These are phyloP conservation scores for Ehretia macrophylla DNA, from an alignment of 257 asterid species.

Conservation along the genomic window DNA sequence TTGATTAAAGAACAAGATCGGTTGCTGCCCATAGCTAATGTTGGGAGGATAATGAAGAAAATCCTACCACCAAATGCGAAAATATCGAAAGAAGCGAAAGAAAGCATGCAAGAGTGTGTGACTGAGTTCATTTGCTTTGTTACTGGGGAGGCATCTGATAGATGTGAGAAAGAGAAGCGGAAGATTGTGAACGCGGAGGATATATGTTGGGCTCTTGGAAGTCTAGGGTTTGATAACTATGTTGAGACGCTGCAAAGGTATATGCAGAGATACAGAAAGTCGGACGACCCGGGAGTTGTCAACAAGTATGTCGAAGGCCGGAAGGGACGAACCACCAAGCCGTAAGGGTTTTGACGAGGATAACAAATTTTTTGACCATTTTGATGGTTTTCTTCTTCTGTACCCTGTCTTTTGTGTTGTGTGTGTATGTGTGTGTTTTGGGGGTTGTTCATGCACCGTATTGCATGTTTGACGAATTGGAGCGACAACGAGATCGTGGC, in stretches of 20 bases:
- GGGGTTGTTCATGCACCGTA: too few species aligned
- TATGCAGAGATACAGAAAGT: slow-evolving; percentile 20
- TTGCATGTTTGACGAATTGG: too few species aligned
- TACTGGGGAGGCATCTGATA: slow-evolving; percentile 24
- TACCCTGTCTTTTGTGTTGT: too few species aligned
- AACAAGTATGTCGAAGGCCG: neutral
- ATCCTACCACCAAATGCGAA: slow-evolving; percentile 22
- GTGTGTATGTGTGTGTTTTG: too few species aligned
- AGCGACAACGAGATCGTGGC: too few species aligned
- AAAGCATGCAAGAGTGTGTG: slow-evolving; percentile 25
- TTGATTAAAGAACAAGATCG: slow-evolving; percentile 18
- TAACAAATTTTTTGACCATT: too few species aligned
- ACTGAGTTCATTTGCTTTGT: slow-evolving; percentile 28
- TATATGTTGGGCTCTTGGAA: slow-evolving; percentile 29
- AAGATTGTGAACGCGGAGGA: slow-evolving; percentile 26
- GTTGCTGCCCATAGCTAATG: slow-evolving; percentile 18
- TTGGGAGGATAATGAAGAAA: slow-evolving; percentile 25
- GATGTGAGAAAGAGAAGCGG: slow-evolving; percentile 22
- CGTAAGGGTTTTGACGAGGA: slow-evolving; percentile 10
- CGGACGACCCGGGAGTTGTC: slow-evolving; percentile 22
- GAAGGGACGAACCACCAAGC: slow-evolving; percentile 1
- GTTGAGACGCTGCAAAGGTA: slow-evolving; percentile 15
- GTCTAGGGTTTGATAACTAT: slow-evolving; percentile 25
- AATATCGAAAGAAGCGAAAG: slow-evolving; percentile 20
- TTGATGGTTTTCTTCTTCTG: too few species aligned